phyloP scores from a whole-genome alignment of 768 basidiomycete genomes.

The Mrakia blollopis region DNA sequence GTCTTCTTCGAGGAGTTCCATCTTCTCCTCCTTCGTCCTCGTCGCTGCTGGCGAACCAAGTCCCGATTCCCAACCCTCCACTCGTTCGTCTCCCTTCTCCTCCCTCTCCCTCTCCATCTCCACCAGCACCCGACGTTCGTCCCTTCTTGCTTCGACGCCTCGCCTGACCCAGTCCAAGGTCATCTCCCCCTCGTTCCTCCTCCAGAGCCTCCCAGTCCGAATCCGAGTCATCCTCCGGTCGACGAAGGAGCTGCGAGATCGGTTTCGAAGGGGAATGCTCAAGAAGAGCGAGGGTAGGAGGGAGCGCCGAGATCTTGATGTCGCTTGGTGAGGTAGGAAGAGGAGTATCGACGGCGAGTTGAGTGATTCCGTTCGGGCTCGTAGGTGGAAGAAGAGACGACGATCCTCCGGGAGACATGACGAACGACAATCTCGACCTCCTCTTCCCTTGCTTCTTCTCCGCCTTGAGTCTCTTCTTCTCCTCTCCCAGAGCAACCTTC shows the following conservation, averaged over 20 bases:
- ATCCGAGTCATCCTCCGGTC: slow-evolving; percentile 11
- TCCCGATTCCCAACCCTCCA: slow-evolving; percentile 16
- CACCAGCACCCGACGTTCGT: background rate
- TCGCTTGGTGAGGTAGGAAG: background rate
- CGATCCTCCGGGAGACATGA: background rate
- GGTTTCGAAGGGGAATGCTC: background rate
- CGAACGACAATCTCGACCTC: background rate
- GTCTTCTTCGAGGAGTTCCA: background rate
- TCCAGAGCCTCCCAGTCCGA: background rate
- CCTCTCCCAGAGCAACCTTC: slow-evolving; percentile 11
- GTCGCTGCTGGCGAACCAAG: slow-evolving; percentile 20
- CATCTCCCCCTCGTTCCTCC: background rate
- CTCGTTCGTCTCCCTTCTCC: background rate
- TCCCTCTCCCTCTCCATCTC: no score
- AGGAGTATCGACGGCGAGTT: background rate
- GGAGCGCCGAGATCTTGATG: background rate
- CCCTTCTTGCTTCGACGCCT: background rate
- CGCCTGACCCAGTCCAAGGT: background rate
- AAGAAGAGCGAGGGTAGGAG: background rate
- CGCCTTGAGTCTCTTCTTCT: slow-evolving; percentile 11
- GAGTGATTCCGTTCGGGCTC: background rate
- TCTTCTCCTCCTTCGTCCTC: slow-evolving; percentile 18
- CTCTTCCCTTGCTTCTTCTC: slow-evolving; percentile 21
- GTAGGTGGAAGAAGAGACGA: background rate
- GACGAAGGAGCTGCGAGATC: background rate